Evolutionary conservation across 192 early-diverging fungal genomes (phyloP).

Genomic region (Coemansia sp.): DNA sequence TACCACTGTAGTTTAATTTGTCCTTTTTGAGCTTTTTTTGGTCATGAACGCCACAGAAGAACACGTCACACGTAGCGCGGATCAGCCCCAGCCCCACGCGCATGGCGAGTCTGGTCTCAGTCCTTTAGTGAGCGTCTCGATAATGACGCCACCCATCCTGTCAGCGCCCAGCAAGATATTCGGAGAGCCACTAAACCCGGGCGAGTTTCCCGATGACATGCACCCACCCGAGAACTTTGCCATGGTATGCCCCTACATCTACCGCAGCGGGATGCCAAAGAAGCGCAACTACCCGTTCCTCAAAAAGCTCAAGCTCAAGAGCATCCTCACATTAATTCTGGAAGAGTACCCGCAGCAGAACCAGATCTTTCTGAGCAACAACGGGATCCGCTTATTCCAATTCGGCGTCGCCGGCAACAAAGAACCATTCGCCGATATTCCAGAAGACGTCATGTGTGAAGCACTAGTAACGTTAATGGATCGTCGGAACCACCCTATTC

Average conservation of each 20-base stretch:
- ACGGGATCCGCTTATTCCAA: conserved; percentile 81
- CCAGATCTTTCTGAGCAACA: conserved; percentile 74
- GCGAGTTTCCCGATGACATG: conserved; percentile 52
- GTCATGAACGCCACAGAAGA: neutral
- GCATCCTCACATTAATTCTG: conserved; percentile 88
- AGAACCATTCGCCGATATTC: conserved; percentile 57
- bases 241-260: conserved; percentile 93
- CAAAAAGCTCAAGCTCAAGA: conserved; percentile 79
- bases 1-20: neutral
- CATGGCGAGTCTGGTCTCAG: conserved; percentile 4
- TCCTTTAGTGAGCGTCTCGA: conserved; percentile 26
- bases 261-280: conserved; percentile 89
- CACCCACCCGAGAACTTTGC: conserved; percentile 94
- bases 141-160: conserved; percentile 22
- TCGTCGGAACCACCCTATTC: conserved; percentile 73
- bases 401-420: conserved; percentile 93
- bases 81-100: neutral
- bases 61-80: neutral
- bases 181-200: neutral
- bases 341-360: conserved; percentile 92
- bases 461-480: conserved; percentile 48
- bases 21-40: neutral
- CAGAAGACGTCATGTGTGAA: conserved; percentile 43
- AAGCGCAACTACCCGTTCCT: conserved; percentile 91
- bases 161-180: neutral